Evolutionary conservation across 441 rosid genomes (phyloP).

Genomic region (Adansonia grandidieri): DNA sequence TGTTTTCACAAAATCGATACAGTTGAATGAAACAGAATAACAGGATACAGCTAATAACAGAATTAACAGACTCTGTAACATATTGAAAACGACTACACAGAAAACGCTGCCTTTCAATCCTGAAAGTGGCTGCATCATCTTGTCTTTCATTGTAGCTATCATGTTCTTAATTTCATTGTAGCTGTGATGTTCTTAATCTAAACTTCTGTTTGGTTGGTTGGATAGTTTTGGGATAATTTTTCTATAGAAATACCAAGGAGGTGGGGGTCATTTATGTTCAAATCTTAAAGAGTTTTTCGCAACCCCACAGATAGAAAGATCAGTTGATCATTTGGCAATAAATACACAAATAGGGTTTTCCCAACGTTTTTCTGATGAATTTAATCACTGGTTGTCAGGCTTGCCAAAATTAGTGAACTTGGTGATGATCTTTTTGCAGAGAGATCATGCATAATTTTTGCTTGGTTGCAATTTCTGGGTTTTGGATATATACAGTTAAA

Average conservation of each 20-base stretch:
- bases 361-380: not conserved
- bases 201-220: too few relatives aligned
- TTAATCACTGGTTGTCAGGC: not conserved
- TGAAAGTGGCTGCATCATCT: not conserved
- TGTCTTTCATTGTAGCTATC: not conserved
- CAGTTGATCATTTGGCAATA: not conserved
- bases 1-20: too few relatives aligned
- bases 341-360: not conserved
- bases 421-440: slow-evolving; percentile 1
- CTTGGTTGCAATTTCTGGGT: not conserved
- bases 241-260: not conserved
- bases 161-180: too few relatives aligned
- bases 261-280: not conserved
- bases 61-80: too few relatives aligned
- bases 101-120: too few relatives aligned
- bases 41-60: too few relatives aligned
- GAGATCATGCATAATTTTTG: not conserved
- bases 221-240: too few relatives aligned
- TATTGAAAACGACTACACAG: too few relatives aligned
- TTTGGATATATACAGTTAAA: not conserved
- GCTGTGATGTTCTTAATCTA: too few relatives aligned
- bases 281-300: not conserved
- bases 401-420: not conserved
- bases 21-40: too few relatives aligned
- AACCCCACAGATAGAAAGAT: not conserved